Evolutionary conservation across 768 basidiomycete species (phyloP).

Genomic region (Suillus paluster): DNA sequence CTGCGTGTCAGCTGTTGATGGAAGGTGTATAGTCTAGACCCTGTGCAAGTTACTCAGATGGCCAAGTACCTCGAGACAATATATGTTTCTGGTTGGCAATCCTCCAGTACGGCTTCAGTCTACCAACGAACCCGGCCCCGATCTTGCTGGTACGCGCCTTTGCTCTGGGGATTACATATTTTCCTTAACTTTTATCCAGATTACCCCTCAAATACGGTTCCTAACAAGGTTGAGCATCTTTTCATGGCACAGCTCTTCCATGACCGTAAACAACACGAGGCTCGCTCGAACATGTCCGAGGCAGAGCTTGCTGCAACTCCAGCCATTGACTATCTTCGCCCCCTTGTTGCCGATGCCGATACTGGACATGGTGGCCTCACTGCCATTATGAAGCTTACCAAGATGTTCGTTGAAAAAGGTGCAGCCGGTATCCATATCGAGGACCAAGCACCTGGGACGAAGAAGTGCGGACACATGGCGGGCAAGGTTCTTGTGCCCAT

Average conservation of each 20-base stretch:
- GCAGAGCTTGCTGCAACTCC: slow-evolving; percentile 73
- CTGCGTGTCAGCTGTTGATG: slow-evolving; percentile 3
- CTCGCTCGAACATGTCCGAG: slow-evolving; percentile 70
- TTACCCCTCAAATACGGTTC: slow-evolving; percentile 98
- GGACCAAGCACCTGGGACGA: slow-evolving; percentile 96
- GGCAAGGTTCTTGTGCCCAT: slow-evolving; percentile 98
- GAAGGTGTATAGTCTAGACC: slow-evolving; percentile 77
- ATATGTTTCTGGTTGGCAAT: slow-evolving; percentile 97
- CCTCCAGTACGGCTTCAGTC: slow-evolving; percentile 91
- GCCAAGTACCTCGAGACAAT: slow-evolving; percentile 98
- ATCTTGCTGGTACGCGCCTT: slow-evolving; percentile 77
- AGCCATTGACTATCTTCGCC: slow-evolving; percentile 87
- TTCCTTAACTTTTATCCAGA: slow-evolving; percentile 48
- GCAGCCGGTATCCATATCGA: slow-evolving; percentile 98
- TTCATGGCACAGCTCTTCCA: slow-evolving; percentile 99
- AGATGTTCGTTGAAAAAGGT: slow-evolving; percentile 98
- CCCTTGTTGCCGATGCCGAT: slow-evolving; percentile 95
- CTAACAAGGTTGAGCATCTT: slow-evolving; percentile 97
- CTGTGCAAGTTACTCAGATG: slow-evolving; percentile 99
- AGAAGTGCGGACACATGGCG: slow-evolving; percentile 95
- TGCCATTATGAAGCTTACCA: slow-evolving; percentile 98
- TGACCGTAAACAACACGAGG: slow-evolving; percentile 94
- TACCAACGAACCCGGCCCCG: slow-evolving; percentile 96
- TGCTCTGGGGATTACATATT: not conserved
- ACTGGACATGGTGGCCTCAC: slow-evolving; percentile 98